Base-by-base conservation (phyloP, 148 eudicot genomes). In the Vaccinium vitisidaea region DNA sequence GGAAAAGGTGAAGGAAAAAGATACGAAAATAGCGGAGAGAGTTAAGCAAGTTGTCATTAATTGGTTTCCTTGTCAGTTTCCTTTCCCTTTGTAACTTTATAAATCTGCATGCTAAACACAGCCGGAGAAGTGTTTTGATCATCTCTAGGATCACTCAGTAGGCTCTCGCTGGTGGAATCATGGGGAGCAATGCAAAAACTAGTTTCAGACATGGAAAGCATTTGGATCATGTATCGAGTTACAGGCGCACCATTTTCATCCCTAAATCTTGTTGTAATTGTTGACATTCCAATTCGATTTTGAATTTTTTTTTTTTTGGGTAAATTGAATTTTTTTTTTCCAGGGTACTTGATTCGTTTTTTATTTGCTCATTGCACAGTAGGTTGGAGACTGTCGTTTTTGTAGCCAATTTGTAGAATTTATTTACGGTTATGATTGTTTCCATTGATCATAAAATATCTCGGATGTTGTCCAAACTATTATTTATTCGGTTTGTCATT, bases 251-350 rank as follows among this genome's bases (percentile, higher is more conserved):
- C 82, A 83, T 59, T 58, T 83, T 85, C 80, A 8, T 32, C 48
- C 55, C 55, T 25, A 43, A 43, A 76, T 81, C 53, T 71, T 86
- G 81, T 89, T 87, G 89, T 85, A 83, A 87, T 85, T 84, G 82
- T 65, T 86, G 46, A 80, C 84, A 84, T 87, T 82, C 84, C 43
- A 67, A 65, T 70, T 83, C 23, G 39, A 30, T 80, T 87, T 87
- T 63, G 36, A 23, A 3, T 13, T 65, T 65, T 65, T 6, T 65
- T 43, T 4, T 23, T 3, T 1, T 65, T 5, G 36, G 36, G 36
- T 32, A 32, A 1, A 32, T 32, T 32, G 36, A 32, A 32, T 32
- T 32, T 32, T 23, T 3, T 3, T 6, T 65, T 43, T 4, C 46
- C 6, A 1, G 5, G 46, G 6, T 8, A 23, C 32, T 65, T 65